phyloP scores from a whole-genome alignment of 1,284 basidiomycete genomes.

The Agaricales sp. region DNA sequence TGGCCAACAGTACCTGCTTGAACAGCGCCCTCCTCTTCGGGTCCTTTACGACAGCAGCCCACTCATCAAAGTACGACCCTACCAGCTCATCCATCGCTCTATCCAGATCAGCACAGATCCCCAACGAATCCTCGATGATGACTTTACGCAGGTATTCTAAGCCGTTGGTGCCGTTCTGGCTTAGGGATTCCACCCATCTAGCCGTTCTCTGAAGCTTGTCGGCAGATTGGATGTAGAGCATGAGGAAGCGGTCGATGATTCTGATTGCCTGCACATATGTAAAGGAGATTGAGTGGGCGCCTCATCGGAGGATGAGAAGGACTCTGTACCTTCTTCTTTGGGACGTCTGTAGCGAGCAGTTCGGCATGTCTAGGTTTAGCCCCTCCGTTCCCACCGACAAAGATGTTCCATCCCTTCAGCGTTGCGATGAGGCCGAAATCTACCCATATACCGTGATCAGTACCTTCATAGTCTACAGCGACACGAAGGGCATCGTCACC shows the following conservation, averaged over 20 bases:
- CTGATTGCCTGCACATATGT: conserved; percentile 53
- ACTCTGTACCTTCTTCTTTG: conserved; percentile 22
- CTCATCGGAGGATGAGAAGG: conserved; percentile 42
- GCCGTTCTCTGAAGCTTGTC: conserved; percentile 64
- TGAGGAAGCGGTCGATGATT: conserved; percentile 62
- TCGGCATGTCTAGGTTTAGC: conserved; percentile 51
- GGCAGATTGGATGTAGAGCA: conserved; percentile 68
- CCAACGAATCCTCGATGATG: conserved; percentile 66
- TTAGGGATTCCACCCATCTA: conserved; percentile 52
- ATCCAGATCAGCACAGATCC: too few relatives aligned
- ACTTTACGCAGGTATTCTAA: conserved; percentile 53
- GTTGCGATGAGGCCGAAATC: conserved; percentile 77
- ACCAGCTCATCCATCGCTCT: too few relatives aligned
- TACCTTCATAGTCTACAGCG: too few relatives aligned
- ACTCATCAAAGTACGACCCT: too few relatives aligned
- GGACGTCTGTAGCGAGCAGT: conserved; percentile 31
- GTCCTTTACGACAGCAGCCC: too few relatives aligned
- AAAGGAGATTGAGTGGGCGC: too few relatives aligned
- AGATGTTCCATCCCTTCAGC: conserved; percentile 72
- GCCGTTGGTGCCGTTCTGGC: conserved; percentile 2
- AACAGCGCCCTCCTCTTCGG: too few relatives aligned
- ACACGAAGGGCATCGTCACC: too few relatives aligned
- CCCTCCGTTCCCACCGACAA: conserved; percentile 68
- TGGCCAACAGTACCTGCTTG: too few relatives aligned
- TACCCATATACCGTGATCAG: too few relatives aligned